Conservation (phyloP, 2,329 filamentous ascomycete genomes). For the Xylariaceae sp. region DNA sequence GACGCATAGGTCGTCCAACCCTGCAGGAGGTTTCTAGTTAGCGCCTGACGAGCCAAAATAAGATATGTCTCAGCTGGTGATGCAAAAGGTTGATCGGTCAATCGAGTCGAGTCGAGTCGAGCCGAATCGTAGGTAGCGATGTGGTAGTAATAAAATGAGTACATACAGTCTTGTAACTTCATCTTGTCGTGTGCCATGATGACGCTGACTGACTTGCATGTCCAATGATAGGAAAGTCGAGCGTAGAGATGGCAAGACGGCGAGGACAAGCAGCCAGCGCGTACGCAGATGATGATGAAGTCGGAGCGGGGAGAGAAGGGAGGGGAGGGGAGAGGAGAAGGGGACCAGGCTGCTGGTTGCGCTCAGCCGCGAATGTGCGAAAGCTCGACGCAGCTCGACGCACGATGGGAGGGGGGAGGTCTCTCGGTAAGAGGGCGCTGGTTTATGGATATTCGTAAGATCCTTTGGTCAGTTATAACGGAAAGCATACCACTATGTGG, state of each 20-base stretch:
- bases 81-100: neutral
- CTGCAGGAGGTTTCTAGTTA: conserved; percentile 39
- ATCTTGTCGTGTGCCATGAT: conserved; percentile 73
- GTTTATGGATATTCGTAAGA: neutral
- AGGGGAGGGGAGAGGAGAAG: conserved; percentile 2
- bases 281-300: conserved; percentile 3
- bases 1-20: conserved; percentile 96
- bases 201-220: conserved; percentile 35
- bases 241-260: neutral
- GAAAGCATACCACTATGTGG: neutral
- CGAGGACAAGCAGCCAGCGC: conserved; percentile 1
- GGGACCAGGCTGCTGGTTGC: conserved; percentile 11
- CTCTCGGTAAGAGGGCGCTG: neutral
- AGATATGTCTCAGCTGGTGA: neutral
- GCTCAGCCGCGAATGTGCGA: conserved; percentile 11
- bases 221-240: conserved; percentile 18
- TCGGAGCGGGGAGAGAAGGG: conserved; percentile 3
- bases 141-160: neutral
- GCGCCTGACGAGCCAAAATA: conserved; percentile 8
- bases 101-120: neutral
- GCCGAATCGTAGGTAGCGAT: neutral
- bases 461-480: neutral
- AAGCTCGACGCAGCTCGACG: too few species aligned
- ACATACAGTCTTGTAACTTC: conserved; percentile 82
- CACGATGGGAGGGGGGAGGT: neutral